Base-by-base conservation (phyloP, 2,329 filamentous ascomycete species). In the Lecanosticta acicola region DNA sequence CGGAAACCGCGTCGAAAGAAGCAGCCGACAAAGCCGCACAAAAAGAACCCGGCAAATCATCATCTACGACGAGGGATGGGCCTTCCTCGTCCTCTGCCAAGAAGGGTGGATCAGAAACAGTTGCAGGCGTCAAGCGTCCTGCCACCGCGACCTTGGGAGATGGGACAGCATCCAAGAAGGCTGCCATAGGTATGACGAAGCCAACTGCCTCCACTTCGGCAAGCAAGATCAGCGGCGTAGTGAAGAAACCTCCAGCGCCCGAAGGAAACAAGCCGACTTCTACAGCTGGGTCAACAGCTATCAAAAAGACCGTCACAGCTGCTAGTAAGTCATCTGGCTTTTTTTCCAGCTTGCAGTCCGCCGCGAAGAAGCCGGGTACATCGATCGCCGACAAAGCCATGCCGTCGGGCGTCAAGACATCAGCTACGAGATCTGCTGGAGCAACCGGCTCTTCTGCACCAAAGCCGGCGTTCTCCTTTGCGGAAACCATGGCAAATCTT, bases 281-380 rank as follows among this genome's bases (percentile, higher is more conserved):
- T 1, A 37, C 51, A 16, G 36, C 56, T 21, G 29, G 53, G 17
- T 42, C 49, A 20, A 47, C 51, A 19, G 55, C 61, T 3, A 51
- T 61, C 7, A 49, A 51, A 7, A 62, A 58, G 39, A 55, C 57
- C 9, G 63, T 70, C 3, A 57, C 64, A n/a, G 68, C 69, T 29
- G 74, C 73, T n/a, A n/a, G n/a, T n/a, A 29, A 29, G 51, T 62
- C 72, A 1, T 69, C 69, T 0, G 66, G 61, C 17, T 68, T 73
- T 49, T 73, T 74, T 51, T 66, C 70, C 0, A 68, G 67, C 20
- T 62, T 73, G 37, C 70, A 69, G 47, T 71, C 71, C 19, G 68
- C 69, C 4, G 61, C 62, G 34, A 75, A 73, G 59, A 74, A 72
- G 55, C 60, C 66, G 9, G 59, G 60, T 7, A 60, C 64, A 7